Evolutionary conservation across 257 asterid genomes (phyloP), one percentile per base, ranked within the genome.

Genomic region (Cruciata laevipes): DNA sequence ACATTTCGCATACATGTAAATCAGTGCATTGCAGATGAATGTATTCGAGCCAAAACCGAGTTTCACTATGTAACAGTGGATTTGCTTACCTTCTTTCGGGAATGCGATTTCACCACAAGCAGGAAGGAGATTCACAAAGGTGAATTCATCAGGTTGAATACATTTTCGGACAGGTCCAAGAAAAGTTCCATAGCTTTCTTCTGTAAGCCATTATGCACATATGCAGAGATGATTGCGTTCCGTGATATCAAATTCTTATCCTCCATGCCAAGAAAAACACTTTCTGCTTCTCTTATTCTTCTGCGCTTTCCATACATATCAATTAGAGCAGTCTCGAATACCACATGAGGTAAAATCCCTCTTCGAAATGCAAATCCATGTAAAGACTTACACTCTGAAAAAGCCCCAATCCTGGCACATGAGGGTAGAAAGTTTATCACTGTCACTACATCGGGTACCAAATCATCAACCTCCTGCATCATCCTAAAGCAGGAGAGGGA

Each of bases 1-100:
- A 67, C 95, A 85, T 82, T 77, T 85, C 0, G 86, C 83, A 56
- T 85, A 82, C 91, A 83, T 81, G 73, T 78, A 82, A 65, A 87
- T 80, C 78, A 85, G 53, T 7, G 91, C 71, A 58, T 87, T 87
- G 47, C 75, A 59, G 18, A 81, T 66, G 59, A 70, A 74, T 1
- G 67, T 77, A 69, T 68, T 69, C 8, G 61, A 80, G 16, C 78
- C 32, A 73, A 73, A 51, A 27, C 83, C 89, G 35, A 72, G 58
- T 69, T 87, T 85, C 31, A 42, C 42, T 51, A 81, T 74, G 57
- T 47, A 75, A 52, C 83, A 60, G 6, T 85, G 95, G 69, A 87
- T 68, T 75, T 85, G 86, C 72, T 72, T 69, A 60, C 89, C 89
- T 77, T 85, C 87, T 47, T 77, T 80, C 1, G 81, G 91, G 66